Evolutionary conservation across 768 basidiomycete species (phyloP).

Genomic region (Tricholoma furcatifolium): DNA sequence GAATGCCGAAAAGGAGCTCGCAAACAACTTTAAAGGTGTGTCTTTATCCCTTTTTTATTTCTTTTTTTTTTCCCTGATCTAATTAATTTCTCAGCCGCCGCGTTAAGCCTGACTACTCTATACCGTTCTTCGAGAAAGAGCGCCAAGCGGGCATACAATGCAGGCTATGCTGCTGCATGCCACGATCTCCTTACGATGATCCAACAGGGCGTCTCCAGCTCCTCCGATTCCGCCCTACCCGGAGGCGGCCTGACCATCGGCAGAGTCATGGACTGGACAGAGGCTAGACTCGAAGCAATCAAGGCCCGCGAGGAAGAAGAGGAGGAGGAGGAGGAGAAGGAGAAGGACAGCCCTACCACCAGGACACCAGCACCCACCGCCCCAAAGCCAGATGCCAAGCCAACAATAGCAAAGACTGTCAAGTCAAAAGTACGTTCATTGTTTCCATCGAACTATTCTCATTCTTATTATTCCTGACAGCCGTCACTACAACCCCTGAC

Average conservation of each 20-base stretch:
- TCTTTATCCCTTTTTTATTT: neutral
- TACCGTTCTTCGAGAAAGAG: slow-evolving; percentile 77
- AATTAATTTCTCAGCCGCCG: slow-evolving; percentile 55
- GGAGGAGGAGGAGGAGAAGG: slow-evolving; percentile 75
- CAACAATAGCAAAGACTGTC: slow-evolving; percentile 11
- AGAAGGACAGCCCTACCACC: slow-evolving; percentile 35
- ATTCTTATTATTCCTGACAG: slow-evolving; percentile 26
- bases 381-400: slow-evolving; percentile 20
- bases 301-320: slow-evolving; percentile 76
- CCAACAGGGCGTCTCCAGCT: slow-evolving; percentile 74
- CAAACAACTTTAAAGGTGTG: slow-evolving; percentile 80
- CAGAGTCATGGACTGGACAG: slow-evolving; percentile 80
- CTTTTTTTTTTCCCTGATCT: slow-evolving; percentile 20
- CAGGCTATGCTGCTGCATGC: slow-evolving; percentile 78
- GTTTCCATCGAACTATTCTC: slow-evolving; percentile 6
- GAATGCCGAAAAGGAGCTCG: slow-evolving; percentile 78
- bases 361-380: slow-evolving; percentile 23
- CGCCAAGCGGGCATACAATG: slow-evolving; percentile 78
- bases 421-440: slow-evolving; percentile 29
- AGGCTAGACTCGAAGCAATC: slow-evolving; percentile 76
- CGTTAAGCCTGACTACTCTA: slow-evolving; percentile 80
- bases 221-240: slow-evolving; percentile 12
- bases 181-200: slow-evolving; percentile 80
- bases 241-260: slow-evolving; percentile 63
- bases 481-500: slow-evolving; percentile 27